Evolutionary conservation across 2,329 filamentous ascomycete genomes (phyloP).

Genomic region (Aspergillus unguis): DNA sequence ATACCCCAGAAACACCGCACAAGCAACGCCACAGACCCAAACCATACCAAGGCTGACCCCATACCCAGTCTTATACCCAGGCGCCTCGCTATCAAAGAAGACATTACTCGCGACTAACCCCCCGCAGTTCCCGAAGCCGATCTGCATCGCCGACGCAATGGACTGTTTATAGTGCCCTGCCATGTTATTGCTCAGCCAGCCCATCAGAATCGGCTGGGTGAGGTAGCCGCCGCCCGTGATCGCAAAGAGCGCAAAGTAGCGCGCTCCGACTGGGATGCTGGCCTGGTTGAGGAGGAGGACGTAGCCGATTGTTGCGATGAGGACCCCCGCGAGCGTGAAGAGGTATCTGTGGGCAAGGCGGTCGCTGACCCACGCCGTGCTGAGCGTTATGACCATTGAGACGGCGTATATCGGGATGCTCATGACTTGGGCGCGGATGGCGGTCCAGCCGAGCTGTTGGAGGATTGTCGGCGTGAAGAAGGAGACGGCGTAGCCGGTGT

Average conservation of each 20-base stretch:
- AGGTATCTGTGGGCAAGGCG: slow-evolving; percentile 12
- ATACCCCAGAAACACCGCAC: slow-evolving; percentile 13
- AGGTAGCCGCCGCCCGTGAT: slow-evolving; percentile 25
- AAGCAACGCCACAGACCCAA: slow-evolving; percentile 12
- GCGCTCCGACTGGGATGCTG: slow-evolving; percentile 10
- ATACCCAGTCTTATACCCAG: slow-evolving; percentile 39
- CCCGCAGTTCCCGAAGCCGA: slow-evolving; percentile 46
- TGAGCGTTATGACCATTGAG: slow-evolving; percentile 26
- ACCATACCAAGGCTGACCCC: slow-evolving; percentile 34
- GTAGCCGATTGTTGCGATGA: slow-evolving; percentile 15
- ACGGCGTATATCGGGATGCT: slow-evolving; percentile 33
- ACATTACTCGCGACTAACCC: slow-evolving; percentile 44
- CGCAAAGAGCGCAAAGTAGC: slow-evolving; percentile 28
- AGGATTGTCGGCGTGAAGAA: slow-evolving; percentile 35
- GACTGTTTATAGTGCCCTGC: slow-evolving; percentile 41
- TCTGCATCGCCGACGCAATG: slow-evolving; percentile 42
- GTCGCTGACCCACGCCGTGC: slow-evolving; percentile 14
- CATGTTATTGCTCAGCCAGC: slow-evolving; percentile 41
- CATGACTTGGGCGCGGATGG: slow-evolving; percentile 30
- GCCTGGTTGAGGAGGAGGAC: slow-evolving; percentile 11
- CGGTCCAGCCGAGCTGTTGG: slow-evolving; percentile 31
- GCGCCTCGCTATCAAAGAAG: slow-evolving; percentile 40
- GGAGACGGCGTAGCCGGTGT: slow-evolving; percentile 16
- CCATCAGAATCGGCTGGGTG: slow-evolving; percentile 34
- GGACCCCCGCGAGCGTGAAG: slow-evolving; percentile 14